phyloP scores from a whole-genome alignment of 805 yeast species.

The Wickerhamiella kurtzmanii region DNA sequence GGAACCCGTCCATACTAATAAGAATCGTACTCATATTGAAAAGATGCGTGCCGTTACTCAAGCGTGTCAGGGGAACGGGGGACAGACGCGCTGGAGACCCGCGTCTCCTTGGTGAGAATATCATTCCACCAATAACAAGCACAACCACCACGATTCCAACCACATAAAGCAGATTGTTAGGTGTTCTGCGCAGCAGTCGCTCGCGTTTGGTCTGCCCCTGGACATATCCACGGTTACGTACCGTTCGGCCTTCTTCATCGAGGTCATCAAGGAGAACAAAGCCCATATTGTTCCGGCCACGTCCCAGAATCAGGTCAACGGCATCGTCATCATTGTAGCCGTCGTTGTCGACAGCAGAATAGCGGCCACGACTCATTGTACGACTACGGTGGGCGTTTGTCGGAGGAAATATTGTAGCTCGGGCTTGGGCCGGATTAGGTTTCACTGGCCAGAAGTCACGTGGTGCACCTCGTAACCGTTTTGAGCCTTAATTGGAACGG shows the following conservation, averaged over 20 bases:
- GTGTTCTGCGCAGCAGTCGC: slow-evolving; percentile 1
- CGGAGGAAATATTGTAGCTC: background rate
- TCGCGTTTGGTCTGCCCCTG: slow-evolving; percentile 1
- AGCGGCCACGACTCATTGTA: background rate
- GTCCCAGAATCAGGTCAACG: slow-evolving; percentile 13
- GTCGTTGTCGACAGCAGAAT: slow-evolving; percentile 4
- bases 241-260: slow-evolving; percentile 13
- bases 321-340: slow-evolving; percentile 15
- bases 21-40: slow-evolving; percentile 71
- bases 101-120: slow-evolving; percentile 1
- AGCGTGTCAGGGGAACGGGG: background rate
- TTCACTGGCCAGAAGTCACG: too few relatives aligned
- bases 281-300: slow-evolving; percentile 11
- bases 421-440: too few relatives aligned
- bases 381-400: background rate
- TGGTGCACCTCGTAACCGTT: too few relatives aligned
- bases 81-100: background rate
- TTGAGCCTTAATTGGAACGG: too few relatives aligned
- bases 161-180: background rate
- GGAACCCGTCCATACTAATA: slow-evolving; percentile 78
- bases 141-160: slow-evolving; percentile 5
- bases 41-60: slow-evolving; percentile 48
- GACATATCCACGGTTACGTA: background rate
- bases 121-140: slow-evolving; percentile 6
- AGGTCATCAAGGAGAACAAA: slow-evolving; percentile 17